These are phyloP conservation scores for Fusarium denticulatum DNA, from an alignment of 2,329 filamentous ascomycete species.

Conservation along the genomic window DNA sequence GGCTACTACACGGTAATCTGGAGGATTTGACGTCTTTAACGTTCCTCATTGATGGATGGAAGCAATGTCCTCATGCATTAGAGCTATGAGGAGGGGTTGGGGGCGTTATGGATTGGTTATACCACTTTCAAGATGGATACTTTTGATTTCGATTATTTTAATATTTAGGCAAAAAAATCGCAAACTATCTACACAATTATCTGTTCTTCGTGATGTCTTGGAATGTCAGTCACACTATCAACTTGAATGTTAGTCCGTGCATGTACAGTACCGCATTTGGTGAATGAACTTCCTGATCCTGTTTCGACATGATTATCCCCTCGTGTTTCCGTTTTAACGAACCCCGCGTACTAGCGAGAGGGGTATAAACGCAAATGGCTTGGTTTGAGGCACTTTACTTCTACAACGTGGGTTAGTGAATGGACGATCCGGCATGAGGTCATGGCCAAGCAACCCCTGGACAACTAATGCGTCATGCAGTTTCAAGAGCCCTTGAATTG, in stretches of 20 bases:
- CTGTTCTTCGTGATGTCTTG: not conserved
- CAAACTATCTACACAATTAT: slow-evolving; percentile 23
- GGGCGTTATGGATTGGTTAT: slow-evolving; percentile 28
- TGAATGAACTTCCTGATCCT: not conserved
- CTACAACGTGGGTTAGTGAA: slow-evolving; percentile 16
- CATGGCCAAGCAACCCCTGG: slow-evolving; percentile 37
- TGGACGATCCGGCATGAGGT: slow-evolving; percentile 39
- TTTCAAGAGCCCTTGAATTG: slow-evolving; percentile 6
- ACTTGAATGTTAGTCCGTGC: too few relatives aligned
- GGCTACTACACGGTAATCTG: slow-evolving; percentile 45
- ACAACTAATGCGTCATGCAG: slow-evolving; percentile 39
- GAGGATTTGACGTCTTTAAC: slow-evolving; percentile 35
- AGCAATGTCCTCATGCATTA: slow-evolving; percentile 28
- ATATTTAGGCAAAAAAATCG: slow-evolving; percentile 37
- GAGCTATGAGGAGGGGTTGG: slow-evolving; percentile 32
- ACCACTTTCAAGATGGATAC: slow-evolving; percentile 33
- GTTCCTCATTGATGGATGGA: slow-evolving; percentile 34
- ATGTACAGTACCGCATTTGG: not conserved
- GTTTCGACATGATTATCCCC: not conserved
- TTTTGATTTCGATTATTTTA: slow-evolving; percentile 28
- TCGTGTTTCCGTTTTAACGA: slow-evolving; percentile 9
- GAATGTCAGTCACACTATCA: too few relatives aligned
- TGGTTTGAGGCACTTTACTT: slow-evolving; percentile 27
- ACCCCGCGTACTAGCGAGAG: slow-evolving; percentile 17
- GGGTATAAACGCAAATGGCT: slow-evolving; percentile 23